Conservation (phyloP, 495 filamentous ascomycete species). For the Aspergillus olivimuriae region DNA sequence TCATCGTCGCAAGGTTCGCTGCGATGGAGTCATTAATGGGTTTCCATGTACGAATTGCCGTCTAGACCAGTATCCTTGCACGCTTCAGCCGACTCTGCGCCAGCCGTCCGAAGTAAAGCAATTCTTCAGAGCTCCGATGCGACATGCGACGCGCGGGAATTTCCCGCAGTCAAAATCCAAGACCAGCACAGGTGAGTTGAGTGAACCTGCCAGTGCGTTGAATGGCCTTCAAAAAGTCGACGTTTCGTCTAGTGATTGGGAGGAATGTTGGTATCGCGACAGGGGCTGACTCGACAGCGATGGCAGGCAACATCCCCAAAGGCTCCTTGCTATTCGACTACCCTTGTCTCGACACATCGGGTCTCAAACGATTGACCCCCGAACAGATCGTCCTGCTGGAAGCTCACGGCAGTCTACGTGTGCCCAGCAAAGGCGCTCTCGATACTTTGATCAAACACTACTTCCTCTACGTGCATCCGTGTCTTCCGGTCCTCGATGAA, state of each 20-base stretch:
- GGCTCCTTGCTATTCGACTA: neutral
- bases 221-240: neutral
- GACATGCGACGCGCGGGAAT: neutral
- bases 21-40: slow-evolving; percentile 14
- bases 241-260: neutral
- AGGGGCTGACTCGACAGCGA: neutral
- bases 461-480: slow-evolving; percentile 14
- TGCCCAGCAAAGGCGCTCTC: slow-evolving; percentile 6
- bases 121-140: slow-evolving; percentile 1
- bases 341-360: neutral
- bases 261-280: neutral
- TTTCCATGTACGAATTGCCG: slow-evolving; percentile 17
- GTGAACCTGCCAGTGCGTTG: too few species aligned
- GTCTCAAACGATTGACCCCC: neutral
- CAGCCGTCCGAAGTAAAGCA: slow-evolving; percentile 10
- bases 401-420: slow-evolving; percentile 4
- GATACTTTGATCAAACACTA: slow-evolving; percentile 11
- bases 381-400: slow-evolving; percentile 2
- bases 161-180: neutral
- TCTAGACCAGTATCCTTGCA: slow-evolving; percentile 9
- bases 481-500: slow-evolving; percentile 11
- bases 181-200: too few species aligned
- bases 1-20: slow-evolving; percentile 13
- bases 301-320: neutral
- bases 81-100: slow-evolving; percentile 4